These are phyloP conservation scores for Leucoagaricus sp. DNA, from an alignment of 1,284 basidiomycete genomes.

Conservation along the genomic window DNA sequence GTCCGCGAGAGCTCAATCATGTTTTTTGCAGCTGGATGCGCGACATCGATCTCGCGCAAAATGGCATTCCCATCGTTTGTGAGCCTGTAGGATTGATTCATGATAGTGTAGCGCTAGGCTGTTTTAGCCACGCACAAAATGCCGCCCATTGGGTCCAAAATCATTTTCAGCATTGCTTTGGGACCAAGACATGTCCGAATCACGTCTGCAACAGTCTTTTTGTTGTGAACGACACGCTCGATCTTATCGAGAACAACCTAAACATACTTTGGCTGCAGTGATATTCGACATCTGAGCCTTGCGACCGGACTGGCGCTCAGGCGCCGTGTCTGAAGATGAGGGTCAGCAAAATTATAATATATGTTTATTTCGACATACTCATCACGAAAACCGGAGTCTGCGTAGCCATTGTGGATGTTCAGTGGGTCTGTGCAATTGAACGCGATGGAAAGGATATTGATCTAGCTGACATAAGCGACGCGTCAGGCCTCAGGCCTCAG, in stretches of 20 bases:
- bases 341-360: neutral
- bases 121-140: conserved; percentile 68
- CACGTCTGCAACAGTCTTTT: conserved; percentile 96
- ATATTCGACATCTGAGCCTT: conserved; percentile 98
- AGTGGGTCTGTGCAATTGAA: neutral
- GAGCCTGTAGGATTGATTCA: conserved; percentile 49
- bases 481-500: neutral
- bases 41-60: conserved; percentile 96
- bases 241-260: conserved; percentile 9
- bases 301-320: conserved; percentile 90
- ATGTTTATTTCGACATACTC: conserved; percentile 44
- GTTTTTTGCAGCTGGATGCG: conserved; percentile 97
- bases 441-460: neutral
- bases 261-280: conserved; percentile 90
- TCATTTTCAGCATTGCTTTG: conserved; percentile 99
- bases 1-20: conserved; percentile 99
- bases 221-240: conserved; percentile 14
- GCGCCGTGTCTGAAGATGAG: conserved; percentile 74
- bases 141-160: conserved; percentile 96
- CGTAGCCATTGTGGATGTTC: conserved; percentile 22
- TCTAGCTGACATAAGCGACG: conserved; percentile 10
- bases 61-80: conserved; percentile 99
- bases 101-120: neutral
- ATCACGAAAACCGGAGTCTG: conserved; percentile 78
- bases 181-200: conserved; percentile 97